A percentile compares a stretch with the other conserved stretches of the same genome.
Conservation (phyloP, 176 grass and related monocot genomes). For the Phoenix roebelenii region DNA sequence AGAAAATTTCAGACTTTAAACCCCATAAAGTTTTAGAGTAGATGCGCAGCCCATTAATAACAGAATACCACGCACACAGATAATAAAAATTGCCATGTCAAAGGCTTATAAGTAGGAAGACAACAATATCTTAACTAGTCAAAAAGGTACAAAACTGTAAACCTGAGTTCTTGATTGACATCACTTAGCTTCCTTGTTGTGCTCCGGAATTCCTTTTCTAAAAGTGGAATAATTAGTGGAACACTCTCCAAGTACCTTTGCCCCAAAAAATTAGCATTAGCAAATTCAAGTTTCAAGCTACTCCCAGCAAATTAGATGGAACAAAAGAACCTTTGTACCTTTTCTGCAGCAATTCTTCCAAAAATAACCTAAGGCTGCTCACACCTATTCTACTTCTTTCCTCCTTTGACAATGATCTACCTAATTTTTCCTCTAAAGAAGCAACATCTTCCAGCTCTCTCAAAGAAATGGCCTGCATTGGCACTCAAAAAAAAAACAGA, state of each 20-base stretch:
- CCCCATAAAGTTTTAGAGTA: no score
- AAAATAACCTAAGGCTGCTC: conserved; percentile 65
- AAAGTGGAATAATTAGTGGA: conserved; percentile 77
- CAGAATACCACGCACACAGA: no score
- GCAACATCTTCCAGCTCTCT: conserved; percentile 74
- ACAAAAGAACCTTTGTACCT: conserved; percentile 39
- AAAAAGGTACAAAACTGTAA: conserved; percentile 8
- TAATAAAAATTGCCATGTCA: no score
- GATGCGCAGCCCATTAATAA: no score
- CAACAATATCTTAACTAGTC: no score
- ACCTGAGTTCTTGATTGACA: conserved; percentile 71
- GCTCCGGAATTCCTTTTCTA: conserved; percentile 64
- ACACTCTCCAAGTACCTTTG: conserved; percentile 79
- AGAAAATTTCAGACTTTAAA: no score
- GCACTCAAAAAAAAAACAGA: not conserved
- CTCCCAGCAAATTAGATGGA: not conserved
- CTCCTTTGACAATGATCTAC: conserved; percentile 57
- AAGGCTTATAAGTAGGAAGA: no score
- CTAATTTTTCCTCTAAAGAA: conserved; percentile 77
- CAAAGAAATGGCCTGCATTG: conserved; percentile 50
- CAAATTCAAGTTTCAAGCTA: no score
- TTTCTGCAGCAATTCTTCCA: conserved; percentile 75
- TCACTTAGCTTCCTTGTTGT: conserved; percentile 56
- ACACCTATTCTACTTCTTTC: conserved; percentile 77
- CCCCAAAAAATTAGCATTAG: no score